phyloP scores from a whole-genome alignment of 345 rosid genomes.

The Sisymbrium irio region DNA sequence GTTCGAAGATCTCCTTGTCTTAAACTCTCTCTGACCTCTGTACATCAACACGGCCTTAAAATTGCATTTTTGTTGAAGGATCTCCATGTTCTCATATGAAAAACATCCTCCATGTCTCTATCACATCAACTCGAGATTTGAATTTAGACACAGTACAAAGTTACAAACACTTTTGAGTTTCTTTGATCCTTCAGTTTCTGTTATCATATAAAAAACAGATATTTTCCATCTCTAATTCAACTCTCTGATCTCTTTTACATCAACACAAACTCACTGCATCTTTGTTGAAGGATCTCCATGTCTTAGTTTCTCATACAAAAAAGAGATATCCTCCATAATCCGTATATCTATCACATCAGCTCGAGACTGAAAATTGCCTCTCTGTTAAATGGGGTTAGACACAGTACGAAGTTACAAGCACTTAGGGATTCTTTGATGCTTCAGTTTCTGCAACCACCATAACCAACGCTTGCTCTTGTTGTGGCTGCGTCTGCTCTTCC shows the following conservation, averaged over 20 bases:
- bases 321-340: background rate
- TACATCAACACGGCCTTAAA: too few relatives aligned
- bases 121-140: too few relatives aligned
- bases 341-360: background rate
- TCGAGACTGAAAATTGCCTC: background rate
- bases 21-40: too few relatives aligned
- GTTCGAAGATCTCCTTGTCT: background rate
- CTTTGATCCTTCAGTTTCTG: too few relatives aligned
- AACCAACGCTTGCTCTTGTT: conserved; percentile 24
- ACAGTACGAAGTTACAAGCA: conserved; percentile 1
- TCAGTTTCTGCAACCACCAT: conserved; percentile 28
- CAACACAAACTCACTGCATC: background rate
- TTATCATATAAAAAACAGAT: too few relatives aligned
- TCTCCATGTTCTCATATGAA: too few relatives aligned
- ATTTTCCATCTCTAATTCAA: too few relatives aligned
- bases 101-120: too few relatives aligned
- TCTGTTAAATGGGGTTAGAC: background rate
- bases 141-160: too few relatives aligned
- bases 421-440: conserved; percentile 19
- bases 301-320: background rate
- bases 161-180: too few relatives aligned
- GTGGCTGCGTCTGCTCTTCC: conserved; percentile 16
- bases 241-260: conserved; percentile 3
- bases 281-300: background rate
- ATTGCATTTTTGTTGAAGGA: too few relatives aligned